Percentiles rank a stretch among this genome's conserved stretches.
These are phyloP conservation scores for Cyberlindnera bimundalis DNA, from an alignment of 805 yeast genomes.

Conservation along the genomic window DNA sequence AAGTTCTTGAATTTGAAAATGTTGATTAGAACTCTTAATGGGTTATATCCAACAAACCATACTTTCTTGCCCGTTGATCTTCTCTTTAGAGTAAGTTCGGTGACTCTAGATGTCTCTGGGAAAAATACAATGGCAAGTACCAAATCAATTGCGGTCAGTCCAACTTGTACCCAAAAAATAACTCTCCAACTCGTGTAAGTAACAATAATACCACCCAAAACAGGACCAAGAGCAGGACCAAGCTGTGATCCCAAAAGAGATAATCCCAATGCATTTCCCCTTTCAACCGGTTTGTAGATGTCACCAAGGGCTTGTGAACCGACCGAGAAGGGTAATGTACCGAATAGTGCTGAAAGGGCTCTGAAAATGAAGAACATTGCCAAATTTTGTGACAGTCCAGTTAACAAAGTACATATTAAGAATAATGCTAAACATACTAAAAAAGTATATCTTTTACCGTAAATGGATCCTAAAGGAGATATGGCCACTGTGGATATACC, in stretches of 20 bases:
- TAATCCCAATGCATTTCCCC: slow-evolving; percentile 51
- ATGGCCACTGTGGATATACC: slow-evolving; percentile 48
- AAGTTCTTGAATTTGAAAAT: slow-evolving; percentile 43
- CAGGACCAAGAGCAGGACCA: slow-evolving; percentile 53
- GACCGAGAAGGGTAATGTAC: slow-evolving; percentile 51
- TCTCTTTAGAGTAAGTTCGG: slow-evolving; percentile 15
- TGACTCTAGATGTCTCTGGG: slow-evolving; percentile 39
- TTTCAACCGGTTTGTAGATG: slow-evolving; percentile 44
- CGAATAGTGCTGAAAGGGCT: slow-evolving; percentile 47
- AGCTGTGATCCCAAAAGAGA: slow-evolving; percentile 47
- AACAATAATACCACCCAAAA: slow-evolving; percentile 49
- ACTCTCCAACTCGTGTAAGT: slow-evolving; percentile 52
- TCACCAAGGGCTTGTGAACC: slow-evolving; percentile 53
- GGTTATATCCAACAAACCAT: slow-evolving; percentile 43
- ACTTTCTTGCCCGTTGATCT: slow-evolving; percentile 33
- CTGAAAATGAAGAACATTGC: slow-evolving; percentile 54
- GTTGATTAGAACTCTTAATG: slow-evolving; percentile 38
- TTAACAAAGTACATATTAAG: slow-evolving; percentile 30
- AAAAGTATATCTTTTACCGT: slow-evolving; percentile 47
- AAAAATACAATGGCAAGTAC: slow-evolving; percentile 37
- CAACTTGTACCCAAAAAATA: slow-evolving; percentile 48
- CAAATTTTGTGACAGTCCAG: slow-evolving; percentile 47
- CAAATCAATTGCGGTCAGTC: slow-evolving; percentile 37
- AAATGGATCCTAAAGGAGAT: slow-evolving; percentile 49
- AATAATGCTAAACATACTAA: slow-evolving; percentile 37